Conservation (phyloP, 164 flowering plant species). For the Magnolia officinalis region DNA sequence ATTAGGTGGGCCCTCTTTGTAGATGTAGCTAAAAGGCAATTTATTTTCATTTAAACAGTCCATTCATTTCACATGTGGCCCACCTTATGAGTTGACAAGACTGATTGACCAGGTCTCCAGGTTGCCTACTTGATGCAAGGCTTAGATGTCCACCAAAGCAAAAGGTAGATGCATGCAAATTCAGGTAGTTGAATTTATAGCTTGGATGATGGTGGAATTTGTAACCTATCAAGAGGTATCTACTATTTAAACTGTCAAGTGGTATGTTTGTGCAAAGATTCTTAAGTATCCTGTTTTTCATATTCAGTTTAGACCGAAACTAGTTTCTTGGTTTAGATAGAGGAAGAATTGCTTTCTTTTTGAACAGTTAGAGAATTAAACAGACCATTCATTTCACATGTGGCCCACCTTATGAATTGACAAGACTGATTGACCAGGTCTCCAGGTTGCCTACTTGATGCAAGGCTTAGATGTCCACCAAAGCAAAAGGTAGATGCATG, state of each 20-base stretch:
- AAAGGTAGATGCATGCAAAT: background rate
- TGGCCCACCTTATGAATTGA: too few species aligned
- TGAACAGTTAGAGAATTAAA: background rate
- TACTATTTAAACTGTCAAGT: constrained; percentile 42
- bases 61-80: too few species aligned
- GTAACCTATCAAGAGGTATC: too few species aligned
- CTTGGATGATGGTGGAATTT: too few species aligned
- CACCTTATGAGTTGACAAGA: too few species aligned
- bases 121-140: background rate
- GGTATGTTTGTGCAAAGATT: constrained; percentile 34
- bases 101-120: background rate
- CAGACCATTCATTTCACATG: too few species aligned
- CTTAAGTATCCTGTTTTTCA: background rate
- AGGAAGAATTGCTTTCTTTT: background rate
- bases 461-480: too few species aligned
- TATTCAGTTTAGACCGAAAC: background rate
- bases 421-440: too few species aligned
- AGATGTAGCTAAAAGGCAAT: background rate
- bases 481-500: background rate
- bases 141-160: too few species aligned
- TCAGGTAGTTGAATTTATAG: too few species aligned
- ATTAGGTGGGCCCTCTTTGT: background rate
- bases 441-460: background rate
- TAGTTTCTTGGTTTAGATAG: background rate
- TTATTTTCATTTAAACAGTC: background rate